These are phyloP conservation scores for Tricholoma furcatifolium DNA, from an alignment of 768 basidiomycete genomes.

Conservation along the genomic window DNA sequence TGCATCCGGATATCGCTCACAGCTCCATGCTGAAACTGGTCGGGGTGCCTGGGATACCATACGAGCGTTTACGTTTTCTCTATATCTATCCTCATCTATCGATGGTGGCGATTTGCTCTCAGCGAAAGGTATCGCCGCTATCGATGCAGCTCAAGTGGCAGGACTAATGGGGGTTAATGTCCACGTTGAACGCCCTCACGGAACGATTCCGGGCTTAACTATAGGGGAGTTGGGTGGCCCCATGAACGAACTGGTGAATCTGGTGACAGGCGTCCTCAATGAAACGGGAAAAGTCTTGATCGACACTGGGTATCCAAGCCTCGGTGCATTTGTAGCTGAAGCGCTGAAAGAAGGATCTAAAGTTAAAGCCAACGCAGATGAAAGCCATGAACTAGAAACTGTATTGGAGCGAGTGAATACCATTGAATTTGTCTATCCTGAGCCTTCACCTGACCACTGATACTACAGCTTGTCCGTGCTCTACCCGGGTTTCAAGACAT, in stretches of 20 bases:
- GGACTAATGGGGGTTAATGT: conserved; percentile 70
- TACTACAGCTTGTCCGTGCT: conserved; percentile 63
- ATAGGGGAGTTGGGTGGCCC: conserved; percentile 79
- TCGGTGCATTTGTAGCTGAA: conserved; percentile 76
- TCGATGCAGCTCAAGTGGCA: conserved; percentile 59
- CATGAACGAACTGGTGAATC: conserved; percentile 67
- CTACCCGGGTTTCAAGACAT: conserved; percentile 86
- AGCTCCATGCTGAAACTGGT: conserved; percentile 68
- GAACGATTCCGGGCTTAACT: conserved; percentile 62
- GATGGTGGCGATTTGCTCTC: conserved; percentile 61
- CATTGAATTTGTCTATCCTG: background rate
- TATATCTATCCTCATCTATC: conserved; percentile 65
- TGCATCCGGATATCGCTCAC: conserved; percentile 75
- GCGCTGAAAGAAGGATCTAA: conserved; percentile 56
- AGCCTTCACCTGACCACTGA: conserved; percentile 3
- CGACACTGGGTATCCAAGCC: conserved; percentile 57
- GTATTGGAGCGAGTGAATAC: conserved; percentile 61
- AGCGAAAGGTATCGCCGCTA: conserved; percentile 60
- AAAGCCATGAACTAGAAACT: conserved; percentile 46
- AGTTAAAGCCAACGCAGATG: conserved; percentile 21
- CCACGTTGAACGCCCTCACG: conserved; percentile 71
- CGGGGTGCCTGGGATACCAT: conserved; percentile 87
- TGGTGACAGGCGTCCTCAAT: conserved; percentile 61
- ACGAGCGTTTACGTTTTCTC: conserved; percentile 66
- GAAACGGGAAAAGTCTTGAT: conserved; percentile 72